Percentiles rank a stretch among this genome's conserved stretches.
These are phyloP conservation scores for Penicillium manginii DNA, from an alignment of 495 filamentous ascomycete species.

Conservation along the genomic window DNA sequence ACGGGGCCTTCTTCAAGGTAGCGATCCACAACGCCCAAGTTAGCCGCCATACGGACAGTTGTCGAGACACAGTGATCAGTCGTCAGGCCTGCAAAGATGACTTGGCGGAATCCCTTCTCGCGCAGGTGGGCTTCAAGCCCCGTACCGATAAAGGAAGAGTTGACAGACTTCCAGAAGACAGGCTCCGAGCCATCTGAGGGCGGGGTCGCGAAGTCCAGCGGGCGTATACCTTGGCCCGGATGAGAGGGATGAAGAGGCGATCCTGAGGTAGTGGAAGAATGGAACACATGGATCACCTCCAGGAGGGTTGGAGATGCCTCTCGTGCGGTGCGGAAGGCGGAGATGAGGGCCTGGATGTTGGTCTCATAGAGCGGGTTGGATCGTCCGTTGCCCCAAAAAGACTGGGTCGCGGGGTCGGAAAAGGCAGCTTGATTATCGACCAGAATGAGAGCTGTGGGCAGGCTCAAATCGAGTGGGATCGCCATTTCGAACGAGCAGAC, in stretches of 20 bases:
- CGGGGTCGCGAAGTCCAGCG: conserved; percentile 44
- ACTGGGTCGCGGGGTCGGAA: conserved; percentile 36
- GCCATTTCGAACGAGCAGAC: conserved; percentile 11
- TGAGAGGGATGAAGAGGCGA: conserved; percentile 40
- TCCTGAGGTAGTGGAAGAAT: conserved; percentile 39
- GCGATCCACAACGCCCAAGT: conserved; percentile 48
- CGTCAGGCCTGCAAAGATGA: conserved; percentile 49
- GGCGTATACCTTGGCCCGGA: conserved; percentile 33
- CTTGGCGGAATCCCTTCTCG: conserved; percentile 36
- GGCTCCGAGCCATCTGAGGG: conserved; percentile 44
- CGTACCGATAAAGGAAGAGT: conserved; percentile 54
- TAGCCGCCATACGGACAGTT: conserved; percentile 53
- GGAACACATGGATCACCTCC: conserved; percentile 52
- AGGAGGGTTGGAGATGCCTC: conserved; percentile 20
- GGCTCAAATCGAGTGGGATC: conserved; percentile 22
- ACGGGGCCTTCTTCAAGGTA: conserved; percentile 22
- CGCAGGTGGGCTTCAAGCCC: conserved; percentile 44
- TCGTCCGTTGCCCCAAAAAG: conserved; percentile 44
- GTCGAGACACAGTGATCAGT: conserved; percentile 58
- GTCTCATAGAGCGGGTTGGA: conserved; percentile 51
- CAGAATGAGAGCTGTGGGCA: conserved; percentile 55
- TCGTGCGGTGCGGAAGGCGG: conserved; percentile 42
- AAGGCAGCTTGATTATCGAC: conserved; percentile 63
- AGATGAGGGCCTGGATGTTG: conserved; percentile 46
- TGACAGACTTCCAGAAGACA: conserved; percentile 51